These are phyloP conservation scores for Dichotomopilus funicola DNA, from an alignment of 2,329 filamentous ascomycete species.

Conservation along the genomic window DNA sequence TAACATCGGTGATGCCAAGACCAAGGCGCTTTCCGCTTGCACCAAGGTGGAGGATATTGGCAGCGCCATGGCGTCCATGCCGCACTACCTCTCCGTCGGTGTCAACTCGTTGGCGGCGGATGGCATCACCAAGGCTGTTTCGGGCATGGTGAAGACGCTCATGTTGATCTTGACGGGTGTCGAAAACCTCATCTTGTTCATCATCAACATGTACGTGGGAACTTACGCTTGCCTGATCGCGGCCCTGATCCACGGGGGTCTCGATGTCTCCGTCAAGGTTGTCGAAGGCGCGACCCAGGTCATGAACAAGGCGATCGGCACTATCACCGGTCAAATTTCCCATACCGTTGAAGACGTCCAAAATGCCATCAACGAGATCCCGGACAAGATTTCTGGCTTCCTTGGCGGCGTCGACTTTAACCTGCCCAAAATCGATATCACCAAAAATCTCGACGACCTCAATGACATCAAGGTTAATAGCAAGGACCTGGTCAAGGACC, in stretches of 20 bases:
- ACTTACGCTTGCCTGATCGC: constrained; percentile 89
- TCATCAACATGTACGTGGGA: constrained; percentile 83
- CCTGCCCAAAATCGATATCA: constrained; percentile 56
- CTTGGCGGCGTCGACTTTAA: constrained; percentile 44
- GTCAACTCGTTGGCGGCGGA: constrained; percentile 79
- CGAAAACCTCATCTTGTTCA: constrained; percentile 81
- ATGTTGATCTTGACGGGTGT: constrained; percentile 74
- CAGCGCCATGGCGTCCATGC: constrained; percentile 96
- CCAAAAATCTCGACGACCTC: constrained; percentile 56
- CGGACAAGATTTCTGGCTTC: neutral
- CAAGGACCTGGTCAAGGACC: constrained; percentile 58
- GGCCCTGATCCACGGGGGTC: constrained; percentile 69
- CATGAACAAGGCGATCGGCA: constrained; percentile 46
- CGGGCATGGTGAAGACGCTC: constrained; percentile 72
- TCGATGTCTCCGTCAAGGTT: constrained; percentile 56
- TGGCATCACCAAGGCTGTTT: constrained; percentile 73
- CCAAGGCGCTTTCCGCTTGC: constrained; percentile 81
- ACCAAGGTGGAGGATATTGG: constrained; percentile 88
- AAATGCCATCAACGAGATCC: constrained; percentile 48
- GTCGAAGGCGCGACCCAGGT: constrained; percentile 38
- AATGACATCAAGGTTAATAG: constrained; percentile 63
- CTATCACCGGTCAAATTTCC: constrained; percentile 50
- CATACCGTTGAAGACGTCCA: constrained; percentile 37
- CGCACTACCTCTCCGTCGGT: constrained; percentile 83
- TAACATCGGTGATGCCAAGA: constrained; percentile 68